Base-by-base conservation (phyloP, 2,329 filamentous ascomycete species). In the Fusarium armeniacum region DNA sequence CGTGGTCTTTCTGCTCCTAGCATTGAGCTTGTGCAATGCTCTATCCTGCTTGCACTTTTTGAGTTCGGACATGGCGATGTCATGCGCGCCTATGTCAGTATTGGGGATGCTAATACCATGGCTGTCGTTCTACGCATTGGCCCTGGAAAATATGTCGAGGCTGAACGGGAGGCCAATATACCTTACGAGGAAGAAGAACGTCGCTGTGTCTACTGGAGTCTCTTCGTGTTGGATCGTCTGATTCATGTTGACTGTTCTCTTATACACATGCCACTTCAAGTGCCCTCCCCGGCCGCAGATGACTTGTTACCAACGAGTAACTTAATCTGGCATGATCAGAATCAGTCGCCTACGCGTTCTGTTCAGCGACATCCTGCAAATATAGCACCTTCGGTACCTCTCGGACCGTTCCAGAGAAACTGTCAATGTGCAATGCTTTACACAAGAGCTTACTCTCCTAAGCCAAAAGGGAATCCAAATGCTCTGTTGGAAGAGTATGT, bases 31-130 rank as follows among this genome's bases (percentile, higher is more conserved):
- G 74, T 83, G 15, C 82, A 83, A 69, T 81, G 79, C 60, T 80
- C 78, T 30, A 76, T 81, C 22, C 70, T 83, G 58, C 67, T 83
- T 43, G 79, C 81, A 6, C 73, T 83, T 43, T 83, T 81, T 67
- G 82, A 83, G 65, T 82, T 83, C 63, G 82, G 82, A 3, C 82
- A 83, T 62, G 82, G 82, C 33, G 78, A 82, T 35, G 76, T 80
- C 33, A 72, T 75, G 52, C 75, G 80, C n/a, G 80, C 81, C 26
- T 83, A 83, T 64, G 73, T 80, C 32, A 83, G 81, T 12, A 75
- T 83, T 12, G 80, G 80, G 35, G 81, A 83, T 68, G 77, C 79
- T 1, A 79, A 78, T n/a, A 77, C 78, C 6, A 77, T 78, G 47
- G 78, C 79, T 15, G 73, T 78, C 26, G 70, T 79, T 10, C 54